phyloP scores from a whole-genome alignment of 2,329 filamentous ascomycete genomes.

The Pseudocercospora ulei region DNA sequence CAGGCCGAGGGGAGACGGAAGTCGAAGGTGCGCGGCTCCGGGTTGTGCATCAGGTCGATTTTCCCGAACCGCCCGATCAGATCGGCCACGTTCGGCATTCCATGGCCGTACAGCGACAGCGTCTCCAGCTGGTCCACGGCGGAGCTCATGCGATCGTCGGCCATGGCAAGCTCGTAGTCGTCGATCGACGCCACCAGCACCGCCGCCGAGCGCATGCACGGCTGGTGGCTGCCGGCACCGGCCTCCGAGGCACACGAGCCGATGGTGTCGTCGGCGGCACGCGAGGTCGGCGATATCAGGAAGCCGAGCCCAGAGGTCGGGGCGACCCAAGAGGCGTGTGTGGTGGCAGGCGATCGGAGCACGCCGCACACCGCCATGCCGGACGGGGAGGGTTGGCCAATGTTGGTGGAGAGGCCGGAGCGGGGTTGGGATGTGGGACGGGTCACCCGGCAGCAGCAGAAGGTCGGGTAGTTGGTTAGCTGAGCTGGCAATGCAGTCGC shows the following conservation, averaged over 20 bases:
- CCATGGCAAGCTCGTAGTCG: conserved; percentile 16
- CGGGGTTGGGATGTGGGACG: too few species aligned
- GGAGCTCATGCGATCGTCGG: conserved; percentile 15
- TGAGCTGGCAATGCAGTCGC: too few species aligned
- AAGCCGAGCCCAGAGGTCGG: background rate
- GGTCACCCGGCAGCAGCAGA: too few species aligned
- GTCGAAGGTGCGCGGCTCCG: conserved; percentile 11
- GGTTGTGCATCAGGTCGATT: conserved; percentile 11
- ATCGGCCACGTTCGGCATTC: conserved; percentile 11
- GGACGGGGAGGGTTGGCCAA: too few species aligned
- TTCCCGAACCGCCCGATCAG: conserved; percentile 16
- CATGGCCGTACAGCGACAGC: conserved; percentile 11
- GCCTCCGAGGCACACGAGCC: conserved; percentile 1
- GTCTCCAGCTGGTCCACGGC: conserved; percentile 21
- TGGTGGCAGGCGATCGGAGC: too few species aligned
- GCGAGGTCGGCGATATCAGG: conserved; percentile 5
- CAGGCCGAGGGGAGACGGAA: conserved; percentile 19
- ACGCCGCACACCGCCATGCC: too few species aligned
- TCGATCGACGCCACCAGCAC: conserved; percentile 19
- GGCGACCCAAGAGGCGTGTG: too few species aligned
- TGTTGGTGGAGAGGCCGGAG: too few species aligned
- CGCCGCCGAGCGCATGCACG: conserved; percentile 5
- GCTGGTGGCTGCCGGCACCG: background rate
- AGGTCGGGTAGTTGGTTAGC: too few species aligned
- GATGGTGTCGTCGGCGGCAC: conserved; percentile 5